Percentiles rank a stretch among this genome's conserved stretches.
These are phyloP conservation scores for Stagonosporopsis rhizophila DNA, from an alignment of 2,329 filamentous ascomycete species.

Conservation along the genomic window DNA sequence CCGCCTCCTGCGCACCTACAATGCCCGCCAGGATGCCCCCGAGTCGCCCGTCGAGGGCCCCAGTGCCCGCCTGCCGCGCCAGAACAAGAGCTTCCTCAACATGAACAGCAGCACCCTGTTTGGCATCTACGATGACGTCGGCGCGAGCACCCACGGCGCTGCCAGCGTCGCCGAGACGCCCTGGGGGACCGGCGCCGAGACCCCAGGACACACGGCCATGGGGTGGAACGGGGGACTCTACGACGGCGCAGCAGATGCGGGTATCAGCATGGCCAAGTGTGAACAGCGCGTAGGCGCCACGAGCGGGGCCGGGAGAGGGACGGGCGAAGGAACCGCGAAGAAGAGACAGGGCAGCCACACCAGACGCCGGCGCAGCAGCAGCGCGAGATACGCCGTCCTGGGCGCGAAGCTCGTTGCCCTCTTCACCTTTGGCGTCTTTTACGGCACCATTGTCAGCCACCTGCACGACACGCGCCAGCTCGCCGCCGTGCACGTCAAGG, in stretches of 20 bases:
- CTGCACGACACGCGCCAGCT: slow-evolving; percentile 74
- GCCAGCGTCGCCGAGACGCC: slow-evolving; percentile 70
- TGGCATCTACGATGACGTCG: slow-evolving; percentile 77
- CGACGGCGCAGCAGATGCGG: slow-evolving; percentile 36
- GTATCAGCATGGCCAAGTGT: slow-evolving; percentile 33
- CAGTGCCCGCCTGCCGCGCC: slow-evolving; percentile 50
- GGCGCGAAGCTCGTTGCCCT: slow-evolving; percentile 68
- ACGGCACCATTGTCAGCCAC: slow-evolving; percentile 81
- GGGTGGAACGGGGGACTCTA: slow-evolving; percentile 25
- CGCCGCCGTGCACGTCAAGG: slow-evolving; percentile 67
- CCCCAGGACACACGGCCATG: slow-evolving; percentile 56
- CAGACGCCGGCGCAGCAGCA: no score
- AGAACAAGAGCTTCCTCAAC: slow-evolving; percentile 81
- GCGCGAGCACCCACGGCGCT: slow-evolving; percentile 32
- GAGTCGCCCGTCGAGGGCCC: slow-evolving; percentile 20
- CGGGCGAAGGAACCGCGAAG: no score
- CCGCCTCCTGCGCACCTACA: slow-evolving; percentile 41
- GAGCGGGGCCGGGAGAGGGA: background rate
- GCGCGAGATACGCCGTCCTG: slow-evolving; percentile 57
- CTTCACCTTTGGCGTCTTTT: slow-evolving; percentile 80
- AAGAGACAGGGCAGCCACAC: no score
- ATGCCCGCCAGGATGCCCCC: slow-evolving; percentile 32
- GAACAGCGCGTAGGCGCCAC: slow-evolving; percentile 20
- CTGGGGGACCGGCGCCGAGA: slow-evolving; percentile 79
- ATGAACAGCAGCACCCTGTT: slow-evolving; percentile 88